phyloP scores from a whole-genome alignment of 192 early-diverging fungal species.

The Chytriomyces hyalinus region DNA sequence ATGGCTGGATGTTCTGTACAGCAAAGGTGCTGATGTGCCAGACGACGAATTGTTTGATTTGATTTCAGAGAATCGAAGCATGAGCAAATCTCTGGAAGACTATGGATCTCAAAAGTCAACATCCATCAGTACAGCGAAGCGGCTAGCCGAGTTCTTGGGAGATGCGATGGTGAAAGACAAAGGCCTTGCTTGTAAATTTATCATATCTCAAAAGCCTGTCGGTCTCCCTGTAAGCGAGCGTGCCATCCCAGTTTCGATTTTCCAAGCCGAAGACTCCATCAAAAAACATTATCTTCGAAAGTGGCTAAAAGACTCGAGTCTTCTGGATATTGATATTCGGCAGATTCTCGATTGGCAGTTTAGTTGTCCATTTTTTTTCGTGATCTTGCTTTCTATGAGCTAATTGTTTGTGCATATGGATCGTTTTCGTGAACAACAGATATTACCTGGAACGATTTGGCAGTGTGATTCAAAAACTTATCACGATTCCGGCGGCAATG shows the following conservation, averaged over 20 bases:
- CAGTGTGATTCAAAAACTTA: constrained; percentile 93
- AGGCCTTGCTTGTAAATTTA: constrained; percentile 92
- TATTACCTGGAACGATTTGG: constrained; percentile 97
- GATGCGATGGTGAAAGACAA: constrained; percentile 99
- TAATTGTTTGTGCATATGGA: no score
- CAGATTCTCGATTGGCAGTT: constrained; percentile 90
- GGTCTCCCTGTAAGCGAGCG: constrained; percentile 90
- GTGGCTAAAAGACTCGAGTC: constrained; percentile 82
- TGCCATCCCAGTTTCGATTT: constrained; percentile 94
- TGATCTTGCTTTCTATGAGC: no score
- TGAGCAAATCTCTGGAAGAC: constrained; percentile 93
- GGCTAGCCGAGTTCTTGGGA: constrained; percentile 95
- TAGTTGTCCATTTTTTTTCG: no score
- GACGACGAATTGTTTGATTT: constrained; percentile 93
- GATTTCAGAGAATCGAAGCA: constrained; percentile 96
- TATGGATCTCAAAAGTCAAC: constrained; percentile 95
- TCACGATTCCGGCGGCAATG: constrained; percentile 98
- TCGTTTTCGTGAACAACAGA: neutral
- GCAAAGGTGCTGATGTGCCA: constrained; percentile 75
- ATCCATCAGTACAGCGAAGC: constrained; percentile 90
- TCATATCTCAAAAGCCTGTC: constrained; percentile 84
- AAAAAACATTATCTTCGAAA: constrained; percentile 83
- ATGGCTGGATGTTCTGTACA: constrained; percentile 94
- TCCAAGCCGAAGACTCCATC: constrained; percentile 79
- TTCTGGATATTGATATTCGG: constrained; percentile 84